phyloP scores from a whole-genome alignment of 1,284 basidiomycete genomes.

The Gomphus sp. region DNA sequence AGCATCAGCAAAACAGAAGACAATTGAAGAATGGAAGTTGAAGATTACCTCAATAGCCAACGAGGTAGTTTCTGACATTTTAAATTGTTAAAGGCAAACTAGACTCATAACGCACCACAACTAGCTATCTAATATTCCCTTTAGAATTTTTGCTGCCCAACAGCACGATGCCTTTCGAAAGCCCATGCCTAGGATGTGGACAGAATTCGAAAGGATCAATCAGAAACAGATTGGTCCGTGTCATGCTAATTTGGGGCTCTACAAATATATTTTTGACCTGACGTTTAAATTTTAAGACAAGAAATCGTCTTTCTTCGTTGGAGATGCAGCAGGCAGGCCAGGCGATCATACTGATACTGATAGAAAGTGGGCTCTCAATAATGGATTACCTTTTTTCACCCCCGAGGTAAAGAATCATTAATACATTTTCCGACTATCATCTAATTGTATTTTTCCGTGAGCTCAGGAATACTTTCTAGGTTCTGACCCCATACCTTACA shows the following conservation, averaged over 20 bases:
- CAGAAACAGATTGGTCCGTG: conserved; percentile 52
- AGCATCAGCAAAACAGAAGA: conserved; percentile 36
- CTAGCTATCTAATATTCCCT: conserved; percentile 66
- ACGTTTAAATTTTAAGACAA: conserved; percentile 47
- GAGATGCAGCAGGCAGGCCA: conserved; percentile 81
- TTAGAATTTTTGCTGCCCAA: conserved; percentile 73
- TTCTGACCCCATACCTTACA: conserved; percentile 33
- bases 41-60: conserved; percentile 65
- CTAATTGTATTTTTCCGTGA: background rate
- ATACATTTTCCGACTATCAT: background rate
- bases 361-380: conserved; percentile 77
- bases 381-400: conserved; percentile 65
- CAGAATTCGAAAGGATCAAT: conserved; percentile 57
- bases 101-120: conserved; percentile 1
- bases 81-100: background rate
- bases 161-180: conserved; percentile 77
- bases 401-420: conserved; percentile 35
- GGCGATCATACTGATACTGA: conserved; percentile 74
- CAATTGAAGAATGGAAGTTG: conserved; percentile 56
- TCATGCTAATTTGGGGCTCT: background rate
- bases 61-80: conserved; percentile 38
- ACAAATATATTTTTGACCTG: background rate
- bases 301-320: conserved; percentile 66
- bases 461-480: conserved; percentile 75
- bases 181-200: conserved; percentile 85